phyloP scores from a whole-genome alignment of 306 rosid species.

The Pachyrhizus erosus region DNA sequence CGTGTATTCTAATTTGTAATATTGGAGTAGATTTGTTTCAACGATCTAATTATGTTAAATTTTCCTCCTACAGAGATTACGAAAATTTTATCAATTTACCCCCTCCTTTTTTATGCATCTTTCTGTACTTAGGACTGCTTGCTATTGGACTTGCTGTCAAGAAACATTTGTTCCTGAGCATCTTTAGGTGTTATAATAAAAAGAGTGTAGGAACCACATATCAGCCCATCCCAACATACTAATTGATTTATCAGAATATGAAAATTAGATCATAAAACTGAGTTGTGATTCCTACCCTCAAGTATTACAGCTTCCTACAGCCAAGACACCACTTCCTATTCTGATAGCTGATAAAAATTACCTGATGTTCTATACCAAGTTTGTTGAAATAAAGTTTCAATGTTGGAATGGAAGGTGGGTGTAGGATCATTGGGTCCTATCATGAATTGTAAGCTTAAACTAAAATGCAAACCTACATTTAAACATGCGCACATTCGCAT shows the following conservation, averaged over 20 bases:
- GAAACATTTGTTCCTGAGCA: conserved; percentile 3
- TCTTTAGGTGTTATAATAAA: conserved; percentile 11
- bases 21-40: no score
- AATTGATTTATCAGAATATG: conserved; percentile 8
- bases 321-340: background rate
- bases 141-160: background rate
- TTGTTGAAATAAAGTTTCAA: background rate
- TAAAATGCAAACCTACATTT: background rate
- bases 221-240: background rate
- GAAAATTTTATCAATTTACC: background rate
- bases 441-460: background rate
- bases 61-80: background rate
- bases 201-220: conserved; percentile 22
- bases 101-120: background rate
- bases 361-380: background rate
- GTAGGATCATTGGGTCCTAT: background rate
- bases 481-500: background rate
- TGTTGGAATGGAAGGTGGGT: background rate
- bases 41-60: no score
- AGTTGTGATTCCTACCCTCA: background rate
- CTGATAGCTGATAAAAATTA: conserved; percentile 14
- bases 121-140: background rate
- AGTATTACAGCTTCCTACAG: conserved; percentile 24
- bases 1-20: no score
- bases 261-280: conserved; percentile 4